Evolutionary conservation across 495 filamentous ascomycete species (phyloP).

Genomic region (Penicillium robsamsonii): DNA sequence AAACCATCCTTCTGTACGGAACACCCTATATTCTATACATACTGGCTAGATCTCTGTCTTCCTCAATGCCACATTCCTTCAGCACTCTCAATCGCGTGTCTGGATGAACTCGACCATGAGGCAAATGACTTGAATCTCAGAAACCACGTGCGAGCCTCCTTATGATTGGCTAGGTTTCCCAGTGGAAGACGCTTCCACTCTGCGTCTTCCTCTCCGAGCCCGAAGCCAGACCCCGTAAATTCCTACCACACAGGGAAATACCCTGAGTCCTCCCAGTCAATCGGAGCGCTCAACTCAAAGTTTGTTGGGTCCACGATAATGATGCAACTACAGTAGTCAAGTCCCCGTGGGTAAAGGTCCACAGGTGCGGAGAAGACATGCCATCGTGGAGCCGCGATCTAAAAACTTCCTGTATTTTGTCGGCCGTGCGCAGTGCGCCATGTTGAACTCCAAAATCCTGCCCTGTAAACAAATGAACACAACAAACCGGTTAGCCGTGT

Average conservation of each 20-base stretch:
- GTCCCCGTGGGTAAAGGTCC: constrained; percentile 34
- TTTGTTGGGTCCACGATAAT: constrained; percentile 28
- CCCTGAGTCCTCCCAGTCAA: constrained; percentile 37
- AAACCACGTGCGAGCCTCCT: neutral
- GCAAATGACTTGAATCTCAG: neutral
- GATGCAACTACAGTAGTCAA: constrained; percentile 28
- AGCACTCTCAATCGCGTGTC: neutral
- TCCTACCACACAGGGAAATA: constrained; percentile 38
- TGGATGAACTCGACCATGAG: neutral
- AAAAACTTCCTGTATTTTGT: constrained; percentile 17
- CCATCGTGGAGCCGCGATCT: constrained; percentile 17
- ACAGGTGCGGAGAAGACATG: constrained; percentile 26
- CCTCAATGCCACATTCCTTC: neutral
- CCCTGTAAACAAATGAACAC: neutral
- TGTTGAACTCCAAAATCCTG: neutral
- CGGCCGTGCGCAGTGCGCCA: constrained; percentile 24
- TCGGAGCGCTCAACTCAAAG: constrained; percentile 23
- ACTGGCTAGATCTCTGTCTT: neutral
- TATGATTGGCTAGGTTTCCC: constrained; percentile 26
- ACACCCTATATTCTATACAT: neutral
- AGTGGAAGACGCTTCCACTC: constrained; percentile 24
- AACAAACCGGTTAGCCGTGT: neutral
- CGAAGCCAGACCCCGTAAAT: constrained; percentile 18
- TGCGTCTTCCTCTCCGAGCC: constrained; percentile 13
- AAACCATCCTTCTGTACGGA: neutral